phyloP scores from a whole-genome alignment of 2,329 filamentous ascomycete genomes.

The Trichoderma atroviride region DNA sequence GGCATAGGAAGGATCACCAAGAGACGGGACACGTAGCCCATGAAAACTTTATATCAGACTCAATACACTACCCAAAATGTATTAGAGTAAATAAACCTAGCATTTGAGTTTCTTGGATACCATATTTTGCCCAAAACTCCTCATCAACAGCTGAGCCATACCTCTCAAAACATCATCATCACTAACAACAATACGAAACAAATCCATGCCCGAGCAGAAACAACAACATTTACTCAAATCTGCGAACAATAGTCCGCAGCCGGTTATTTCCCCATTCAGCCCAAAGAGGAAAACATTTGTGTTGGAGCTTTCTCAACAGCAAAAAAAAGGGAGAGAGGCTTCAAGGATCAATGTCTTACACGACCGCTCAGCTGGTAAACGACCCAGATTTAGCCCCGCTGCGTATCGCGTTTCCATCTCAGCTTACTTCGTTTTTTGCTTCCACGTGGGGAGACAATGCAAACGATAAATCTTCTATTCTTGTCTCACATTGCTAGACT shows the following conservation, averaged over 20 bases:
- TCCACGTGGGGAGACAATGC: background rate
- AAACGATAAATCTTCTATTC: background rate
- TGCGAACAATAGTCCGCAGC: background rate
- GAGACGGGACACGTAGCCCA: background rate
- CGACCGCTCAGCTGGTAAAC: background rate
- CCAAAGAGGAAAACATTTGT: background rate
- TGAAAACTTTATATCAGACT: background rate
- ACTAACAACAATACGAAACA: background rate
- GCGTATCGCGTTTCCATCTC: conserved; percentile 6
- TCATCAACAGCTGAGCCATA: background rate
- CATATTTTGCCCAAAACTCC: background rate
- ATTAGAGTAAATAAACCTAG: background rate
- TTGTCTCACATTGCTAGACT: background rate
- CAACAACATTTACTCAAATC: background rate
- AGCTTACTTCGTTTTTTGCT: background rate
- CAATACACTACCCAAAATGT: background rate
- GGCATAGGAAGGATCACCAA: background rate
- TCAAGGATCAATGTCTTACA: background rate
- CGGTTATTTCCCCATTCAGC: background rate
- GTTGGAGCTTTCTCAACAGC: background rate
- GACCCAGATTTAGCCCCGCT: background rate
- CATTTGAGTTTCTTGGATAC: background rate
- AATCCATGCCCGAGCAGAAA: background rate
- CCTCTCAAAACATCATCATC: background rate
- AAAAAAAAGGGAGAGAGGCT: background rate